Evolutionary conservation across 2,329 filamentous ascomycete species (phyloP), one percentile per base, ranked within the genome.

Genomic region (Coniochaeta sp.): DNA sequence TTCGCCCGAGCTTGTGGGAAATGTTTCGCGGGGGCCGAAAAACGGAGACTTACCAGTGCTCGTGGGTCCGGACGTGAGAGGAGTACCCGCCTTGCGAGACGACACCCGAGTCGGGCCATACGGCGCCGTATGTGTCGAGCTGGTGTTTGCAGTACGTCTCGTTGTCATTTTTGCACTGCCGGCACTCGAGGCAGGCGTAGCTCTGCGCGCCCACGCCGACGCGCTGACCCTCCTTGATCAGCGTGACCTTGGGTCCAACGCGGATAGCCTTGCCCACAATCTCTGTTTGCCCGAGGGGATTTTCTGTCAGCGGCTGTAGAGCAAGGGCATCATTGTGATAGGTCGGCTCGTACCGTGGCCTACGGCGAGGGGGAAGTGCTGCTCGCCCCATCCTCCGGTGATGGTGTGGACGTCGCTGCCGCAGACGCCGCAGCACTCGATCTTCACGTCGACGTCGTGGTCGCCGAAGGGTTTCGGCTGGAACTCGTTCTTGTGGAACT

Each of bases 381-480:
- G 83, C 38, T 75, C 77, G 61, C 84, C 86, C 87, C 87, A 90
- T 62, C 87, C 86, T 63, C 86, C 86, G 68, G 74, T 85, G 70
- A 90, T 81, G 62, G 85, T 90, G 75, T 90, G 88, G 55, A 89
- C 78, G 69, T 91, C 88, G 65, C 84, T 88, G 66, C 87, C 85
- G 72, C 89, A 91, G 58, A 91, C 81, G 69, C 90, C 89, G 70
- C 90, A 93, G 71, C 84, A 87, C 65, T 92, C 87, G 68, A 96
- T 88, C 79, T 93, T 89, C 75, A 96, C 85, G 72, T 96, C 91
- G 68, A 96, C 85, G 71, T 96, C 91, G 74, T 90, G 83, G 72
- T 93, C 90, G 65, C 88, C 90, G 72, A 96, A 96, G 19, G 89
- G 89, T 79, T 96, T 95, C 61, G 93, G 86, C 67, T 87, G 83